phyloP scores from a whole-genome alignment of 805 yeast species.

The Pichia exigua region DNA sequence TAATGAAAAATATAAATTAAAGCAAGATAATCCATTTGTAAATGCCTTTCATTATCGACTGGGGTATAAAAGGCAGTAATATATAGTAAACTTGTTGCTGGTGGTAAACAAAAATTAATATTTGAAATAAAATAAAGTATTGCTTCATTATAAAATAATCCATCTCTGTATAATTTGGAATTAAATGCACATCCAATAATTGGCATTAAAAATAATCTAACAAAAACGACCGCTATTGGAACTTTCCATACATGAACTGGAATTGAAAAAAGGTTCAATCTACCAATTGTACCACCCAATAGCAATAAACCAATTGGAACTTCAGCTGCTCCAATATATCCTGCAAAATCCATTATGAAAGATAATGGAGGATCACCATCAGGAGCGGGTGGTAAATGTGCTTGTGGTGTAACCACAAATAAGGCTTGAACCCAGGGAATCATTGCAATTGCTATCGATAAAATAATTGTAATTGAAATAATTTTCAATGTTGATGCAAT shows the following conservation, averaged over 20 bases:
- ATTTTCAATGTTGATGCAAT: slow-evolving; percentile 54
- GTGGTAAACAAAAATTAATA: slow-evolving; percentile 72
- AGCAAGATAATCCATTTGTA: slow-evolving; percentile 83
- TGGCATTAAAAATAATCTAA: slow-evolving; percentile 64
- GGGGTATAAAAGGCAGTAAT: slow-evolving; percentile 84
- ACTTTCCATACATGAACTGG: slow-evolving; percentile 71
- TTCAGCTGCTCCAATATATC: slow-evolving; percentile 76
- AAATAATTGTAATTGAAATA: slow-evolving; percentile 60
- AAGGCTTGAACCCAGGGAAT: slow-evolving; percentile 76
- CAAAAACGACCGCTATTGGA: slow-evolving; percentile 45
- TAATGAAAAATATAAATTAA: slow-evolving; percentile 69
- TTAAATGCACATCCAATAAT: slow-evolving; percentile 66
- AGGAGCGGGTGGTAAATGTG: slow-evolving; percentile 65
- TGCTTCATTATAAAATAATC: slow-evolving; percentile 55
- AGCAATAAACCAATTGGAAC: slow-evolving; percentile 81
- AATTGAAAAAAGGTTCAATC: slow-evolving; percentile 51
- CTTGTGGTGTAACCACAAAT: slow-evolving; percentile 44
- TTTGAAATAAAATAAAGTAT: slow-evolving; percentile 71
- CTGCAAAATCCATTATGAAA: slow-evolving; percentile 72
- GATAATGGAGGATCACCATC: slow-evolving; percentile 78
- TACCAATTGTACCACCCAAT: slow-evolving; percentile 84
- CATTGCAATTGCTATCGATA: slow-evolving; percentile 63
- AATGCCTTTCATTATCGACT: slow-evolving; percentile 38
- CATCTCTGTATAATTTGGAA: slow-evolving; percentile 48
- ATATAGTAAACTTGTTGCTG: slow-evolving; percentile 85